Evolutionary conservation across 306 rosid genomes (phyloP), one percentile per base, ranked within the genome.

Genomic region (Cicer chorassanicum): DNA sequence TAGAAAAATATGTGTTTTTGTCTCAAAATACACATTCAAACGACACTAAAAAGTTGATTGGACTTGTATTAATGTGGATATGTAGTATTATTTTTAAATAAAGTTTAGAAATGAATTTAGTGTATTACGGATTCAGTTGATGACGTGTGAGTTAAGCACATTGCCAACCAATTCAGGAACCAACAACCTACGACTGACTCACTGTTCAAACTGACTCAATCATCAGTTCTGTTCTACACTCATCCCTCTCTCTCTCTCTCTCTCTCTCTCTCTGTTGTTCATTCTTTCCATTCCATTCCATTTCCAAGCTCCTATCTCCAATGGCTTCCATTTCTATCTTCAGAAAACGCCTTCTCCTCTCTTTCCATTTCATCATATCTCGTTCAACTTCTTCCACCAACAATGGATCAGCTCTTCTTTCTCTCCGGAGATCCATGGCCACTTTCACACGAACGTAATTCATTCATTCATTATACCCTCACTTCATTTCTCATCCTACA

Each of bases 401-500:
- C 71, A 40, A 72, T 82, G 85, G 38, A 11, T 38, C 81, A 13
- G 8, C 78, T 63, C 45, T 40, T 24, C n/a, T 60, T 81, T 82
- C 89, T 18, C 89, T 74, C 54, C 78, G 83, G 84, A 86, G 89
- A 88, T 92, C 91, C 85, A 87, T 90, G 94, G 94, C 96, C 75
- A 90, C 94, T 75, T 92, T 92, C 89, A 79, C 89, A 65, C 85
- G 96, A 55, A 88, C 94, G 98, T 92, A 88, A 81, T 29, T 29
- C 36, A 3, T 29, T 29, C 36, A 3, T 29, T 29, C 36, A 29
- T 29, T 29, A 29, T 29, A 29, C 73, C 59, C 57, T 49, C 29
- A 2, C 11, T 43, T 8, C 53, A 64, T 64, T 42, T n/a, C 3
- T 40, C 36, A 34, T 34, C 36, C 61, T 55, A 29, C 64, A 12